Evolutionary conservation across 2,329 filamentous ascomycete species (phyloP), one percentile per base, ranked within the genome.

Genomic region (Canariomyces notabilis): DNA sequence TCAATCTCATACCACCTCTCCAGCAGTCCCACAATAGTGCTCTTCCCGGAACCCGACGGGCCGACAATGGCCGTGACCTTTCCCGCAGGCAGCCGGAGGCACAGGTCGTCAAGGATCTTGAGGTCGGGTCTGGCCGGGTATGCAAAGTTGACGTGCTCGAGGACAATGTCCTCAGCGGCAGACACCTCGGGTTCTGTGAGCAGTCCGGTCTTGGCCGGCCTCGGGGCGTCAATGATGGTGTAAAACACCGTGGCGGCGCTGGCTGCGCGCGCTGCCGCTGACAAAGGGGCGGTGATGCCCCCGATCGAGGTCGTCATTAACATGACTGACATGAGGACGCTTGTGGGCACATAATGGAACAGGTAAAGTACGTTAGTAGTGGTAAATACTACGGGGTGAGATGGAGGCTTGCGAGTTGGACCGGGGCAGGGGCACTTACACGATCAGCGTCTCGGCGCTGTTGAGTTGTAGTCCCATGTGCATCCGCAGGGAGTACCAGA

Each of bases 41-140:
- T 89, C 65, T 95, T 95, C 3, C 89, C 89, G 4, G 85, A 89
- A 0, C 86, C 83, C 0, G 88, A 94, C 8, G 88, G 80, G 2
- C 89, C 89, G 9, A 90, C 85, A 16, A 95, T 75, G 0, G 87
- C 88, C 1, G 87, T 87, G 41, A 85, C 83, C 44, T 86, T 84
- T 1, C 88, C 87, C 0, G 83, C 85, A 11, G 66, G 68, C 50
- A 78, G 74, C 26, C 67, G 69, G 36, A 78, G 65, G 49, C 69
- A 76, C 42, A 79, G 62, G 26, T 74, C 61, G 19, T 72, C 73
- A 15, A 79, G 64, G 34, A 79, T 72, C 44, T 76, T 67, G 42
- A 37, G 68, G 65, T 15, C 72, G 64, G 47, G 75, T 62, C 21
- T 64, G 45, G 48, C 73, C 61, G 53, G 84, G 56, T 89, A 90